Base-by-base conservation (phyloP, 2,329 filamentous ascomycete species). In the Aspergillus versicolor region DNA sequence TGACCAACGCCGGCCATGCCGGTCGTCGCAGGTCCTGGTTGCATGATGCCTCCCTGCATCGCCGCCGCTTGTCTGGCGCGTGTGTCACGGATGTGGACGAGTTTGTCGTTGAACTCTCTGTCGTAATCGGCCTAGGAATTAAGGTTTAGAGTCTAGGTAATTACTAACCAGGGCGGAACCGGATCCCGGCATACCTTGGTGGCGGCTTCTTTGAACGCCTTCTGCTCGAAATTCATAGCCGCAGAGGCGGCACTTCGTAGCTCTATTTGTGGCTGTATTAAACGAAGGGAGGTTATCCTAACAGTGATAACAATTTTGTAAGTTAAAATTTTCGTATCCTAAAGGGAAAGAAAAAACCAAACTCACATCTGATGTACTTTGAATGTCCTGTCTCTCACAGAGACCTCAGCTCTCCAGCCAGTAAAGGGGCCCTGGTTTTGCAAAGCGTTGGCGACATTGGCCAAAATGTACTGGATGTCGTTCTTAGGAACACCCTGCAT, bases 311-410 rank as follows among this genome's bases (percentile, higher is more conserved):
- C 6, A 45, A 59, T 21, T 37, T 19, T 48, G 34, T 58, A 61
- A 42, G 65, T 56, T 32, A 44, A 8, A n/a, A 13, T 19, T 7
- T 19, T 17, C 27, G 21, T 17, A 34, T 37, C 9, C 17, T 34
- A 27, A 5, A 15, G 17, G 3, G 22, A 4, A 41, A 21, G 19
- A 17, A n/a, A 44, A 24, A 30, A 3, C 5, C 21, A 30, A 42
- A 71, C 75, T 61, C 65, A 78, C 73, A 80, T 76, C 61, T 79
- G 73, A 62, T 73, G 73, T 51, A 80, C 72, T 60, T 76, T 76
- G 40, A 70, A 64, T 4, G 72, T 73, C 47, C 78, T 73, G 32
- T 74, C 72, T 58, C 72, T 71, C 21, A 75, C 63, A 13, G 65
- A 63, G 6, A 80, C 73, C 24, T 73, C 72, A 17, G 71, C 70